phyloP scores from a whole-genome alignment of 2,329 filamentous ascomycete genomes.

The Ceratocystis smalleyi region DNA sequence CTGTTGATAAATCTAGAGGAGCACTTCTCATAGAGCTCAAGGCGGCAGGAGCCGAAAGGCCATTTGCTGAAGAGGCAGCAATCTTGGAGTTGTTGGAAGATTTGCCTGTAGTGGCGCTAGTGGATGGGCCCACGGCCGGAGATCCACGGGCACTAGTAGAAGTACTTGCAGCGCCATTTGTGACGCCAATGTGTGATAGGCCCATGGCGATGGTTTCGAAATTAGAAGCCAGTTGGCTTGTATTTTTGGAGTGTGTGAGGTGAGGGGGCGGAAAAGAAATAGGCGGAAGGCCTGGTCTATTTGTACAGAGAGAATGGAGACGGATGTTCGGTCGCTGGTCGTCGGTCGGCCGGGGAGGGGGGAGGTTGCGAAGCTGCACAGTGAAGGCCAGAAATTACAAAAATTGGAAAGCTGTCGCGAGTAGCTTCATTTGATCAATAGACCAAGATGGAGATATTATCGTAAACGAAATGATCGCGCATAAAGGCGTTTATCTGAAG shows the following conservation, averaged over 20 bases:
- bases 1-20: conserved; percentile 70
- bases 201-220: conserved; percentile 4
- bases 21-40: conserved; percentile 41
- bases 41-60: conserved; percentile 29
- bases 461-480: conserved; percentile 1
- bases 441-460: background rate
- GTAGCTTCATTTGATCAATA: conserved; percentile 10
- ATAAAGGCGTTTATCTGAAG: background rate
- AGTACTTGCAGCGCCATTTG: conserved; percentile 25
- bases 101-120: conserved; percentile 19
- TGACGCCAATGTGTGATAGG: conserved; percentile 19
- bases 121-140: conserved; percentile 28
- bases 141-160: conserved; percentile 38
- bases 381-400: background rate
- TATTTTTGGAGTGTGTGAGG: background rate
- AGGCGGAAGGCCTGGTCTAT: background rate
- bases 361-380: background rate
- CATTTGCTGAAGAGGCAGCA: conserved; percentile 30
- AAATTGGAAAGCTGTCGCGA: background rate
- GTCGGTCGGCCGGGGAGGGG: background rate
- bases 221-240: background rate
- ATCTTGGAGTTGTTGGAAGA: conserved; percentile 31
- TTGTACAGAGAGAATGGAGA: background rate
- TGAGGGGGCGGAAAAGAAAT: background rate
- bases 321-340: background rate